Conservation (phyloP, 2,329 filamentous ascomycete genomes). For the Neoscytalidium dimidiatum region DNA sequence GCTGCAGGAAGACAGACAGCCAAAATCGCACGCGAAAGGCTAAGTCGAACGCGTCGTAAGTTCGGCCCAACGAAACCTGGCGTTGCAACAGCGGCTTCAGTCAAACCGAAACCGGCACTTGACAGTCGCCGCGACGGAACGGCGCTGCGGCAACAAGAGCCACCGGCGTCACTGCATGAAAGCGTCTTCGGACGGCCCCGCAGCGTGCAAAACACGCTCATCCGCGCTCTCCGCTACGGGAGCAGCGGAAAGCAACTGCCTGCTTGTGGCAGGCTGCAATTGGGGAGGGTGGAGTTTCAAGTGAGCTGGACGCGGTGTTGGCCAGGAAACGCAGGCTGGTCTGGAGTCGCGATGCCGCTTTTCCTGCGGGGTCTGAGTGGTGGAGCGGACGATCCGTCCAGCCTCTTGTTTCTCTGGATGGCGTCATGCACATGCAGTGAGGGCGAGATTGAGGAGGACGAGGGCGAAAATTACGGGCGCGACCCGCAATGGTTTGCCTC, state of each 20-base stretch:
- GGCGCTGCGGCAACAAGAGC: slow-evolving; percentile 7
- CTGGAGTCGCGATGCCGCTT: not conserved
- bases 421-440: slow-evolving; percentile 11
- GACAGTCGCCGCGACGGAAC: not conserved
- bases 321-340: slow-evolving; percentile 1
- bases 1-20: not conserved
- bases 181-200: not conserved
- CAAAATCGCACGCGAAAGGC: not conserved
- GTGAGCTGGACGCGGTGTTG: slow-evolving; percentile 8
- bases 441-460: not conserved
- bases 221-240: not conserved
- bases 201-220: not conserved
- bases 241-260: not conserved
- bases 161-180: slow-evolving; percentile 4
- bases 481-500: slow-evolving; percentile 4
- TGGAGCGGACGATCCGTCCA: slow-evolving; percentile 2
- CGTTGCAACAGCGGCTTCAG: not conserved
- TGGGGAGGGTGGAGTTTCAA: not conserved
- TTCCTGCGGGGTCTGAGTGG: not conserved
- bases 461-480: not conserved
- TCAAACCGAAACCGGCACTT: not conserved
- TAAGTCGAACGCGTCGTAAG: not conserved
- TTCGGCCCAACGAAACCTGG: not conserved
- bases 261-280: not conserved
- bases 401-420: not conserved